Percentiles rank a stretch among this genome's conserved stretches.
phyloP scores from a whole-genome alignment of 257 asterid species.

The Coffea canephora region DNA sequence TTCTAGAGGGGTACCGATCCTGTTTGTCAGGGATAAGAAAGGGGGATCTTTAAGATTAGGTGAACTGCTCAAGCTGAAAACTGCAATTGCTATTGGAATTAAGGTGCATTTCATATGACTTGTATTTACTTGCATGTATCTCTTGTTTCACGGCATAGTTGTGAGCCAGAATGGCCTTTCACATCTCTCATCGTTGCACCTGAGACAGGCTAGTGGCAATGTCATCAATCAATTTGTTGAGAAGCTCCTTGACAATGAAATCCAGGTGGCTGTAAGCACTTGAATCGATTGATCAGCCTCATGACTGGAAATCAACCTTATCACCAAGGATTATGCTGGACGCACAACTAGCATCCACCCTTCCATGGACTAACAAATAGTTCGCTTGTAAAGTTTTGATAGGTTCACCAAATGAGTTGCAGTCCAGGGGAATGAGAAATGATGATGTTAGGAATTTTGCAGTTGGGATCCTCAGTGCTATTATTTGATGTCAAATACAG shows the following conservation, averaged over 20 bases:
- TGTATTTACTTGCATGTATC: not conserved
- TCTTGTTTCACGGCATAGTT: not conserved
- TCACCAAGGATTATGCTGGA: not conserved
- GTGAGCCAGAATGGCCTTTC: not conserved
- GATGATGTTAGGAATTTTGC: not conserved
- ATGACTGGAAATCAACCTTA: not conserved
- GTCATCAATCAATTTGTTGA: slow-evolving; percentile 43
- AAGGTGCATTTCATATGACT: slow-evolving; percentile 39
- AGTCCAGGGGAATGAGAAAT: not conserved
- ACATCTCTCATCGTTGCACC: slow-evolving; percentile 5
- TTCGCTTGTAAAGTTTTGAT: not conserved
- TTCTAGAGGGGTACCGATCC: slow-evolving; percentile 68
- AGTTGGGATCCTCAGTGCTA: no score
- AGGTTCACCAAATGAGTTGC: no score
- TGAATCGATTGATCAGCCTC: not conserved
- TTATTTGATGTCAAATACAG: no score
- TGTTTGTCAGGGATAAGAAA: slow-evolving; percentile 57
- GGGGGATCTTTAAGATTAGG: slow-evolving; percentile 79
- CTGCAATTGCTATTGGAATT: slow-evolving; percentile 77
- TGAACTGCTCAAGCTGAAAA: slow-evolving; percentile 69
- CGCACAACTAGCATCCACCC: not conserved
- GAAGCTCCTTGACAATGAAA: slow-evolving; percentile 16
- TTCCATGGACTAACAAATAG: not conserved
- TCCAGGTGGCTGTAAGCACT: not conserved
- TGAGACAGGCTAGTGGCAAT: slow-evolving; percentile 57